A percentile compares a stretch with the other conserved stretches of the same genome.
These are phyloP conservation scores for Rutstroemia sp. DNA, from an alignment of 2,329 filamentous ascomycete genomes.

Conservation along the genomic window DNA sequence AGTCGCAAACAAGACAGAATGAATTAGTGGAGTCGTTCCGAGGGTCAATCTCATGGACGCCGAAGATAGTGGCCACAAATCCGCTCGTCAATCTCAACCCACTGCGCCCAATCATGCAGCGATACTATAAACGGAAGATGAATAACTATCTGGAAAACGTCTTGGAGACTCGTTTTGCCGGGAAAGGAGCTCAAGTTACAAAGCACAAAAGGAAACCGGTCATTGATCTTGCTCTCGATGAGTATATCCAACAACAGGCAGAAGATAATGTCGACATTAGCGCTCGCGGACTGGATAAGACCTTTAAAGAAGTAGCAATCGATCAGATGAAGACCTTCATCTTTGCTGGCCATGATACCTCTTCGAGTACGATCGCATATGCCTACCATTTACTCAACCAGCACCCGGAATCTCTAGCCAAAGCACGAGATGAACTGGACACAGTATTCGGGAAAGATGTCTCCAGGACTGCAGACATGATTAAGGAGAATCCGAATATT, in stretches of 20 bases:
- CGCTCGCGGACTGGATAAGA: slow-evolving; percentile 11
- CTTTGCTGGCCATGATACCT: slow-evolving; percentile 22
- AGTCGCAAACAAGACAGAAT: slow-evolving; percentile 16
- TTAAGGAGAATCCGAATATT: slow-evolving; percentile 14
- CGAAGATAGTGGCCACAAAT: slow-evolving; percentile 13
- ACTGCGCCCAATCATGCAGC: slow-evolving; percentile 14
- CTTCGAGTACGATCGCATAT: slow-evolving; percentile 17
- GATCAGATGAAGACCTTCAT: slow-evolving; percentile 18
- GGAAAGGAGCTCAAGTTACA: slow-evolving; percentile 3
- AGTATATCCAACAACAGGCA: slow-evolving; percentile 15
- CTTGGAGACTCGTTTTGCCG: slow-evolving; percentile 17
- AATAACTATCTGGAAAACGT: slow-evolving; percentile 18
- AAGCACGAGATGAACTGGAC: slow-evolving; percentile 19
- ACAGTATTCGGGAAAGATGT: slow-evolving; percentile 18
- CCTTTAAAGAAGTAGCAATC: slow-evolving; percentile 15
- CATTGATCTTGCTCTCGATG: slow-evolving; percentile 18
- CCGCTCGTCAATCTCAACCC: slow-evolving; percentile 13
- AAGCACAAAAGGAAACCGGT: slow-evolving; percentile 12
- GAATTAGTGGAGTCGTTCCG: slow-evolving; percentile 16
- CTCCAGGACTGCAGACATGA: not conserved
- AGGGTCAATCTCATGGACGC: slow-evolving; percentile 16
- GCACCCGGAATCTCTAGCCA: slow-evolving; percentile 15
- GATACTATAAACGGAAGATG: slow-evolving; percentile 19
- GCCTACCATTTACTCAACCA: slow-evolving; percentile 16
- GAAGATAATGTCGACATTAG: slow-evolving; percentile 2